A percentile compares a stretch with the other conserved stretches of the same genome.
Evolutionary conservation across 106 monocot genomes (phyloP).

Genomic region (Acanthochlamys bracteata): DNA sequence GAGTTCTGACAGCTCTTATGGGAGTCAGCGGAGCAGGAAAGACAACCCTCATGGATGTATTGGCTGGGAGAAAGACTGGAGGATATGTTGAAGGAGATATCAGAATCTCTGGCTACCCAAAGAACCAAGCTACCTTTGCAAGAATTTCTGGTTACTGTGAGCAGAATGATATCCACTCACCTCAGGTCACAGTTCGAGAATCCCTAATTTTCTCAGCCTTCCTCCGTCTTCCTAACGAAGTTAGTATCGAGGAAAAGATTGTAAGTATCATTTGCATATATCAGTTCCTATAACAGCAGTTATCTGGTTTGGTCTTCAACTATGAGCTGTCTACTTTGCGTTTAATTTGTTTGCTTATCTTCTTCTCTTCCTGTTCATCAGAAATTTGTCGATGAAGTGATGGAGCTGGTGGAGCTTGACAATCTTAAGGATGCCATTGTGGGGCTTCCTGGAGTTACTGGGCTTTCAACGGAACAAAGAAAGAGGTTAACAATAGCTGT

Average conservation of each 20-base stretch:
- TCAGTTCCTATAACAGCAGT: too few relatives aligned
- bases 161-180: constrained; percentile 71
- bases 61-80: constrained; percentile 68
- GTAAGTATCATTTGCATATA: constrained; percentile 17
- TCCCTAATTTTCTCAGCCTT: constrained; percentile 60
- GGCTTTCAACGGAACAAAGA: constrained; percentile 70
- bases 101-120: constrained; percentile 54
- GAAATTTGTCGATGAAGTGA: constrained; percentile 67
- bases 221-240: constrained; percentile 44
- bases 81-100: constrained; percentile 72
- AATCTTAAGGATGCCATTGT: constrained; percentile 56
- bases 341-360: neutral
- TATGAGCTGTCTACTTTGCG: neutral
- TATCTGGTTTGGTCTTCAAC: neutral
- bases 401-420: constrained; percentile 63
- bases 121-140: constrained; percentile 65
- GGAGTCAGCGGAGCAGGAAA: constrained; percentile 75
- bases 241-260: constrained; percentile 41
- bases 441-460: constrained; percentile 60
- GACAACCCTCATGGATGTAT: constrained; percentile 72
- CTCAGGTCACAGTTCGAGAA: constrained; percentile 62
- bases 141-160: constrained; percentile 70
- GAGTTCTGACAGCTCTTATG: constrained; percentile 65
- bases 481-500: constrained; percentile 76
- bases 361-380: constrained; percentile 7